Evolutionary conservation across 2,329 filamentous ascomycete genomes (phyloP).

Genomic region (Chaetoscypha palmicola): DNA sequence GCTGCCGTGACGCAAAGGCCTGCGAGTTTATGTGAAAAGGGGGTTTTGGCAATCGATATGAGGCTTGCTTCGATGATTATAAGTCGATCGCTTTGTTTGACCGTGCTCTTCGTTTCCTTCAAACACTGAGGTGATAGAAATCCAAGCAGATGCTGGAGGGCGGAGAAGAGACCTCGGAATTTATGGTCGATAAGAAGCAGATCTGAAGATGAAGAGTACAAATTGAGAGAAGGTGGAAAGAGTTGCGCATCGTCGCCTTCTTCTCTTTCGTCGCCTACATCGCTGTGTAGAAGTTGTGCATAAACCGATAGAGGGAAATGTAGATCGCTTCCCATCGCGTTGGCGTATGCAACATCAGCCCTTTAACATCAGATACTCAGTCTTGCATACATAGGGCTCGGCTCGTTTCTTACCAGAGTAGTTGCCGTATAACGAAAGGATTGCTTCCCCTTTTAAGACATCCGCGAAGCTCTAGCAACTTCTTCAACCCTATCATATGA

Average conservation of each 20-base stretch:
- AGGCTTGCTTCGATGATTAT: constrained; percentile 11
- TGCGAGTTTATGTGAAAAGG: constrained; percentile 11
- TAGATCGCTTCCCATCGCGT: constrained; percentile 9
- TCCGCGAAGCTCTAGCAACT: background rate
- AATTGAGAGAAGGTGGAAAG: no score
- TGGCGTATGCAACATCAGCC: constrained; percentile 16
- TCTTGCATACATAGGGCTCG: background rate
- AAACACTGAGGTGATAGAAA: background rate
- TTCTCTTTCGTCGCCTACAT: background rate
- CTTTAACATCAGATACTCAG: constrained; percentile 3
- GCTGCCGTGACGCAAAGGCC: constrained; percentile 10
- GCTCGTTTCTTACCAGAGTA: background rate
- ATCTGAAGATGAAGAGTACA: background rate
- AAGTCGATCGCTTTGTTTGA: constrained; percentile 12
- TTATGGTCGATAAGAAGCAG: background rate
- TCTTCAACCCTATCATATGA: background rate
- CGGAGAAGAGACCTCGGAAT: constrained; percentile 1
- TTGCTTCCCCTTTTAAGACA: background rate
- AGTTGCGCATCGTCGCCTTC: background rate
- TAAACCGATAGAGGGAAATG: constrained; percentile 1
- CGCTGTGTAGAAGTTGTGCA: background rate
- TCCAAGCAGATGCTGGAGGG: constrained; percentile 6
- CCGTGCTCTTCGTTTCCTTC: constrained; percentile 1
- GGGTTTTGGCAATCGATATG: constrained; percentile 7
- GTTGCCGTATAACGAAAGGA: background rate